Evolutionary conservation across 202 grass and related monocot genomes (phyloP), one percentile per base, ranked within the genome.

Genomic region (Dendrocalamus latiflorus): DNA sequence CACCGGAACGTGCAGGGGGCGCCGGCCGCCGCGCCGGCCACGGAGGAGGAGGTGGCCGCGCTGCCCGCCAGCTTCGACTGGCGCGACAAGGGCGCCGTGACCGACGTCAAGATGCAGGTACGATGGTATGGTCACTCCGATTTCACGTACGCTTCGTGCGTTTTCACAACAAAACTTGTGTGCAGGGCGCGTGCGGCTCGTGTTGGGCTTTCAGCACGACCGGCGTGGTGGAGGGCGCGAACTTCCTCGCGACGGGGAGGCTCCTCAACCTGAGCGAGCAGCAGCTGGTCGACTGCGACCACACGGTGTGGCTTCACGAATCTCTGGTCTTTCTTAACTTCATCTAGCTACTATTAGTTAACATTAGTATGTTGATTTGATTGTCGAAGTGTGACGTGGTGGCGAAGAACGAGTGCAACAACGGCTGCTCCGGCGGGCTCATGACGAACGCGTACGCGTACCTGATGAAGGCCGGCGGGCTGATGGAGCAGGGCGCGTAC

Each of bases 171-270:
- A 68, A 7, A 68, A 22, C 65, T 68, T 13, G 65, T 38, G 15
- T 25, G 50, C 72, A 92, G 91, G 94, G 94, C 36, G 64, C 75
- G 18, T 97, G 92, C 78, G 92, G 94, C n/a, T 97, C 89, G 24
- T 94, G 94, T 59, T 89, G 87, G 94, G 92, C 94, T 60, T 97
- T 97, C 79, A 91, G 88, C 94, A 97, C 94, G 3, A 90, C 94
- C 1, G 90, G 90, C 67, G 90, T 74, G 2, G 90, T 97, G 1
- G 91, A 94, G 75, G 94, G 94, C 58, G 83, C 91, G 63, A 92
- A 89, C 74, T 97, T 89, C 78, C 63, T 94, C 18, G 83, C 90
- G 71, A 94, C 91, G 0, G 88, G 94, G 9, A 86, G 91, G 60
- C 94, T 97, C 25, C 48, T 94, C 54, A 63, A 86, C 80, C 91